Evolutionary conservation across 2,329 filamentous ascomycete species (phyloP).

Genomic region (Phoma sp.): DNA sequence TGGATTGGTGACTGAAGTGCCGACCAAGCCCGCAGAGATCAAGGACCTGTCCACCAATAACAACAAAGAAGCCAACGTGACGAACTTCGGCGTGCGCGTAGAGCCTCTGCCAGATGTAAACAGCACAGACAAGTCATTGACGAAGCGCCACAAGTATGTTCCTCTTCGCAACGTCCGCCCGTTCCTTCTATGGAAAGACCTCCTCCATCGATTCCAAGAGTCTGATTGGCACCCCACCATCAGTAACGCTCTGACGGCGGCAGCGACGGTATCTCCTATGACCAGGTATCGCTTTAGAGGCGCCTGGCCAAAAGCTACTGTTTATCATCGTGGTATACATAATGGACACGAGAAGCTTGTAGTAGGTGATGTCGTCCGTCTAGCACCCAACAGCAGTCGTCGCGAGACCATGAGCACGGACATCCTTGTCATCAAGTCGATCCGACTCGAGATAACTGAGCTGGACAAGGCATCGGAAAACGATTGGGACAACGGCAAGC

Average conservation of each 20-base stretch:
- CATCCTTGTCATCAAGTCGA: constrained; percentile 60
- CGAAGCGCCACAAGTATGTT: constrained; percentile 62
- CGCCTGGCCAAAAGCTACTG: constrained; percentile 59
- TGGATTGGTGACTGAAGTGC: constrained; percentile 61
- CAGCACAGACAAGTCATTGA: constrained; percentile 56
- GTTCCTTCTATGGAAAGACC: constrained; percentile 60
- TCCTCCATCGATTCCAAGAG: constrained; percentile 47
- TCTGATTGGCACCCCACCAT: constrained; percentile 60
- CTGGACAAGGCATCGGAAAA: constrained; percentile 56
- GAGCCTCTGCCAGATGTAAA: constrained; percentile 63
- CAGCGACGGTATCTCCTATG: constrained; percentile 60
- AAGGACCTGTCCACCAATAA: constrained; percentile 55
- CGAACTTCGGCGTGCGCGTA: constrained; percentile 61
- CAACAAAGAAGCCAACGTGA: constrained; percentile 51
- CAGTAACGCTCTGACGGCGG: constrained; percentile 58
- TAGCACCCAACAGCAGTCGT: constrained; percentile 41
- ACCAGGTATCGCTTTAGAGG: constrained; percentile 61
- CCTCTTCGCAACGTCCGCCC: constrained; percentile 61
- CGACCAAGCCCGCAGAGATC: constrained; percentile 50
- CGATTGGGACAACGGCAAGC: constrained; percentile 53
- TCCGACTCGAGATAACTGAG: constrained; percentile 57
- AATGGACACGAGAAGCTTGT: constrained; percentile 63
- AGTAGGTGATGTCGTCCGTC: constrained; percentile 61
- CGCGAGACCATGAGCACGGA: constrained; percentile 51
- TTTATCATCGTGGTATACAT: constrained; percentile 62